A percentile compares a stretch with the other conserved stretches of the same genome.
Conservation (phyloP, 1,284 basidiomycete genomes). For the Caloboletus firmus region DNA sequence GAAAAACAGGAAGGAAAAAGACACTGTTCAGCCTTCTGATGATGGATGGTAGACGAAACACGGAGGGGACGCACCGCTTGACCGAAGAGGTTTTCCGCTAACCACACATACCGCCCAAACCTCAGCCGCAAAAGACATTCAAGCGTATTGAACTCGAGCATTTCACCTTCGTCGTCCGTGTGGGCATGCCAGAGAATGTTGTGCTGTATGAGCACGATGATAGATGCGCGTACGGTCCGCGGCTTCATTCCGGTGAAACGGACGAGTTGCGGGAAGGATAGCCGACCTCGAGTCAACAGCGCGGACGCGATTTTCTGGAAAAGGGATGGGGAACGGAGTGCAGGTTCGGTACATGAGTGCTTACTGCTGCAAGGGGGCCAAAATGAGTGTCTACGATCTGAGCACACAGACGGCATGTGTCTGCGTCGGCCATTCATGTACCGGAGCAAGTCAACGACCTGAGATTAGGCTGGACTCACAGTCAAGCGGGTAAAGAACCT, state of each 20-base stretch:
- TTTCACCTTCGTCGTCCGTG: constrained; percentile 71
- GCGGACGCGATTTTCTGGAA: constrained; percentile 74
- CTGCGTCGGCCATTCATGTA: constrained; percentile 65
- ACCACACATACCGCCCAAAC: constrained; percentile 78
- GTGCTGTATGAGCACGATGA: constrained; percentile 89
- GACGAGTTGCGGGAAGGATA: constrained; percentile 71
- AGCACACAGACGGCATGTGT: constrained; percentile 69
- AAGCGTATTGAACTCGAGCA: constrained; percentile 75
- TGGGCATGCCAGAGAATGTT: constrained; percentile 85
- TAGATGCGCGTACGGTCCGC: constrained; percentile 67
- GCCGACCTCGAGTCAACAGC: constrained; percentile 82
- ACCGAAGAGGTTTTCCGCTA: constrained; percentile 71
- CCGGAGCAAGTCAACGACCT: neutral
- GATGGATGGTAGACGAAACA: neutral
- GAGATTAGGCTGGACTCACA: neutral
- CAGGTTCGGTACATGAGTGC: constrained; percentile 23
- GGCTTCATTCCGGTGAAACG: constrained; percentile 61
- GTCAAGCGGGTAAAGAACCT: neutral
- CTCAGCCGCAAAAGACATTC: constrained; percentile 79
- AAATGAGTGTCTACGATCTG: constrained; percentile 80
- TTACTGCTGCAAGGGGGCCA: constrained; percentile 73
- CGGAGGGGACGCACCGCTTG: constrained; percentile 47
- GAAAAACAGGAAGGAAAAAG: neutral
- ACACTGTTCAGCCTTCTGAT: neutral
- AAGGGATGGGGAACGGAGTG: constrained; percentile 6